Evolutionary conservation across 306 rosid genomes (phyloP).

Genomic region (Mimosa pudica): DNA sequence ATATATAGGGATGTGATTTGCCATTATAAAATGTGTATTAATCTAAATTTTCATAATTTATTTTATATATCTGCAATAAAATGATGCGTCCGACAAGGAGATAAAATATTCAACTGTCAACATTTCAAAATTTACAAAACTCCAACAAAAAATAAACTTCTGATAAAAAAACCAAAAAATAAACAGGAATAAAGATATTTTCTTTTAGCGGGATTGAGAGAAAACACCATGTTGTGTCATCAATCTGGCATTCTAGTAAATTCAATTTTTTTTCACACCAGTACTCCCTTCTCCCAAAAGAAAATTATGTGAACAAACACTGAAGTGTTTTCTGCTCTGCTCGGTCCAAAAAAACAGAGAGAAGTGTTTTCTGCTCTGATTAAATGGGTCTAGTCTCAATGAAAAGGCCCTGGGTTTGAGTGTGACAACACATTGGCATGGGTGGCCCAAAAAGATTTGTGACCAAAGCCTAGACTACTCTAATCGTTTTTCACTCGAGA

Average conservation of each 20-base stretch:
- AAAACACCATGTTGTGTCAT: too few relatives aligned
- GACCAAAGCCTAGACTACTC: neutral
- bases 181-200: too few relatives aligned
- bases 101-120: neutral
- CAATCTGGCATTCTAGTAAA: too few relatives aligned
- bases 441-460: neutral
- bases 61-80: neutral
- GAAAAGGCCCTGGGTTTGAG: neutral
- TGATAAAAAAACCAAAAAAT: too few relatives aligned
- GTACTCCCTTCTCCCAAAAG: too few relatives aligned
- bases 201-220: too few relatives aligned
- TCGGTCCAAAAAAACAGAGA: too few relatives aligned
- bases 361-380: too few relatives aligned
- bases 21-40: neutral
- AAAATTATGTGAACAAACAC: too few relatives aligned
- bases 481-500: neutral
- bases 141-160: too few relatives aligned
- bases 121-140: neutral
- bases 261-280: too few relatives aligned
- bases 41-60: neutral
- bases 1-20: neutral
- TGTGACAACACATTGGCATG: neutral
- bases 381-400: neutral
- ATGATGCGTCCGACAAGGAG: neutral
- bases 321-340: too few relatives aligned